Base-by-base conservation (phyloP, 2,329 filamentous ascomycete genomes). In the Ploettnerulaceae sp. region DNA sequence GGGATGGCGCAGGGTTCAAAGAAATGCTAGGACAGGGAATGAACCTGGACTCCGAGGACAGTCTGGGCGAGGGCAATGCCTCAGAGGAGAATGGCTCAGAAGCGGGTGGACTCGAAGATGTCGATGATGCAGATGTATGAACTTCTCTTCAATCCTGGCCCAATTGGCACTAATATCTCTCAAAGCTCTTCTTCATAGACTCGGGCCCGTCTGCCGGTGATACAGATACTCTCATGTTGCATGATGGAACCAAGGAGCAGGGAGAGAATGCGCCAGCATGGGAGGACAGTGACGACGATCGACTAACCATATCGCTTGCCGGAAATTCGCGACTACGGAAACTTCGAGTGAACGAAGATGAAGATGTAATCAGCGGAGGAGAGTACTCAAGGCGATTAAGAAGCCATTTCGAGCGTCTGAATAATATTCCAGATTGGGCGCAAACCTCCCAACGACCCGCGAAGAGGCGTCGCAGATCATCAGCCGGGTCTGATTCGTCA, bases 261-360 rank as follows among this genome's bases (percentile, higher is more conserved):
- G 69, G 67, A 24, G 66, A 64, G 25, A 67, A 67, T 55, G 71
- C 72, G 15, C 75, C 83, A 2, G 86, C 81, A 1, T 98, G 93
- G 93, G 82, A 90, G 57, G 93, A 98, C 64, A 97, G 90, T 66
- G 93, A 98, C 60, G 93, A 98, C 62, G 93, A 97, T 62, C 79
- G 87, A 44, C 71, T 96, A 52, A 79, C 81, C 5, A 76, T 98
- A 38, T 97, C 91, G 11, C 75, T 98, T 29, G 85, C 88, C 3
- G 77, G 80, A 20, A 81, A 84, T 34, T 78, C 81, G 37, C 78
- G 86, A 54, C 66, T 96, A 62, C 80, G 90, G 56, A 97, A 97
- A 67, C 72, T 98, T 52, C 79, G 93, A 51, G 73, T 82, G 40
- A 83, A 81, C 2, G 89, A 91, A 61, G 79, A 77, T 1, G 93